Conservation (phyloP, 1,284 basidiomycete genomes). For the Cutaneotrichosporon daszewskae region DNA sequence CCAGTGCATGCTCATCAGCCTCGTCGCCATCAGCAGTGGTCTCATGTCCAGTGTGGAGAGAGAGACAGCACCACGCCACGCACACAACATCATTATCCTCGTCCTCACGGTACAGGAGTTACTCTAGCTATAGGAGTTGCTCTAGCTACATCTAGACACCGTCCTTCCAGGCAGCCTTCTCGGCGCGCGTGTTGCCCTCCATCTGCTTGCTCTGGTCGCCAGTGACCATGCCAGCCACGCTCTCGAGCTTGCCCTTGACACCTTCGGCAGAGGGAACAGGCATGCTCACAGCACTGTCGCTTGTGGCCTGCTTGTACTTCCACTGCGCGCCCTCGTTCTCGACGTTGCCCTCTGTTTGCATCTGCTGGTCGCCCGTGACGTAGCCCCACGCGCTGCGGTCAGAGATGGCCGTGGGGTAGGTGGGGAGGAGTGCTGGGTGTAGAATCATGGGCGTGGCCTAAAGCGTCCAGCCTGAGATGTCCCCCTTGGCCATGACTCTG, state of each 20-base stretch:
- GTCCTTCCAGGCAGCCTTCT: constrained; percentile 44
- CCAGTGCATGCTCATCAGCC: no score
- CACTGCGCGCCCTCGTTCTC: constrained; percentile 41
- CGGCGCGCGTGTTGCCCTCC: constrained; percentile 38
- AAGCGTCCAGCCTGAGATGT: no score
- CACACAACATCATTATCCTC: no score
- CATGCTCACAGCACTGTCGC: constrained; percentile 12
- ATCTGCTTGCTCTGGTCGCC: constrained; percentile 42
- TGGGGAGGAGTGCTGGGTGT: no score
- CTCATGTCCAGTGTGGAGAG: no score
- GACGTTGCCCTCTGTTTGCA: constrained; percentile 41
- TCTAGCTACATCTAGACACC: constrained; percentile 19
- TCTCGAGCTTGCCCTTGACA: constrained; percentile 38
- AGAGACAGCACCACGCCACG: no score
- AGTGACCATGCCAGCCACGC: constrained; percentile 40
- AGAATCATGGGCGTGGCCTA: no score
- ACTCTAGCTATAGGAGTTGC: no score
- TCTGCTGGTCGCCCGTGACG: constrained; percentile 40
- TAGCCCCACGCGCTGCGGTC: constrained; percentile 37
- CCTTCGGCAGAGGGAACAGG: constrained; percentile 32
- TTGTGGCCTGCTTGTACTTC: constrained; percentile 35
- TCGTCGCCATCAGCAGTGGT: no score
- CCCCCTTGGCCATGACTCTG: no score
- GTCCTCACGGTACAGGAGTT: no score
- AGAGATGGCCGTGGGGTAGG: no score